A percentile compares a stretch with the other conserved stretches of the same genome.
Conservation (phyloP, 306 rosid genomes). For the Citrullus colocynthis region DNA sequence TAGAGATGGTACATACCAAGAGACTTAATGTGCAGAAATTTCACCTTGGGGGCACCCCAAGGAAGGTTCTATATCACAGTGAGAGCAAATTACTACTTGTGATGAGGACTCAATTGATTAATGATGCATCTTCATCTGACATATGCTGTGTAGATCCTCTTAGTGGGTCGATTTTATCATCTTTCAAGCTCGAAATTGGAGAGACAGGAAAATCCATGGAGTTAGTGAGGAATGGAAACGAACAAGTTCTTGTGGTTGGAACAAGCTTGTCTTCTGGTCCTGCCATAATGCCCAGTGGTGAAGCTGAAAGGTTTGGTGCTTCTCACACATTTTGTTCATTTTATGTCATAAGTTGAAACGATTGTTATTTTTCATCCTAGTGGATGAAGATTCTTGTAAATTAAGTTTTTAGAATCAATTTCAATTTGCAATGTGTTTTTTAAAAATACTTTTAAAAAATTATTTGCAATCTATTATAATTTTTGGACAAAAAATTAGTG, state of each 20-base stretch:
- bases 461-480: background rate
- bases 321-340: slow-evolving; percentile 6
- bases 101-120: slow-evolving; percentile 72
- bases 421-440: background rate
- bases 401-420: background rate
- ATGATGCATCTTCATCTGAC: slow-evolving; percentile 54
- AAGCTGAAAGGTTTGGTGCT: slow-evolving; percentile 65
- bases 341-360: background rate
- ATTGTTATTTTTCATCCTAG: background rate
- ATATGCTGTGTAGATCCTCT: slow-evolving; percentile 82
- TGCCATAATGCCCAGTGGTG: slow-evolving; percentile 70
- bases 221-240: slow-evolving; percentile 59
- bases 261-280: slow-evolving; percentile 77
- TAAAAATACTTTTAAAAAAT: background rate
- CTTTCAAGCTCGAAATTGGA: slow-evolving; percentile 66
- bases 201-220: slow-evolving; percentile 90
- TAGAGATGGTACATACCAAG: slow-evolving; percentile 89
- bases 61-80: slow-evolving; percentile 77
- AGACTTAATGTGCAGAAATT: slow-evolving; percentile 92
- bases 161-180: slow-evolving; percentile 61
- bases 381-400: background rate
- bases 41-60: slow-evolving; percentile 84
- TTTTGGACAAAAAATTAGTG: background rate
- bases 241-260: slow-evolving; percentile 78
- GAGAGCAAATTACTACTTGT: slow-evolving; percentile 81